A percentile compares a stretch with the other conserved stretches of the same genome.
Evolutionary conservation across 805 yeast species (phyloP).

Genomic region (Ogataea nakhonphanomensis): DNA sequence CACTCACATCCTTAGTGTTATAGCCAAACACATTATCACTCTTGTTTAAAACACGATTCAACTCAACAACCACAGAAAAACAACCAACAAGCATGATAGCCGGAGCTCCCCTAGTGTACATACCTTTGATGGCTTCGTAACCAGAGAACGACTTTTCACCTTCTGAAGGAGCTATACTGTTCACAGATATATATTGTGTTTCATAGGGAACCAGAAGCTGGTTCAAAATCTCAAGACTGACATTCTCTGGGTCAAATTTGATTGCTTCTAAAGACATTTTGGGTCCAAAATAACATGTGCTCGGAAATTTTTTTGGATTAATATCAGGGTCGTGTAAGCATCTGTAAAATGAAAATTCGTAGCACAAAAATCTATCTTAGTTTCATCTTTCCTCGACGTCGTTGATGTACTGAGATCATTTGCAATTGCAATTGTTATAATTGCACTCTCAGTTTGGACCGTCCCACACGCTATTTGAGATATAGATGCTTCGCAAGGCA

Average conservation of each 20-base stretch:
- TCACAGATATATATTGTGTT: constrained; percentile 61
- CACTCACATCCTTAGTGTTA: constrained; percentile 15
- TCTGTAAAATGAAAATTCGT: not conserved
- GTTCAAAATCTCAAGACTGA: constrained; percentile 62
- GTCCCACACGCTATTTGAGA: constrained; percentile 32
- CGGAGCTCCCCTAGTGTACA: constrained; percentile 98
- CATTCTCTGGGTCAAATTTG: constrained; percentile 47
- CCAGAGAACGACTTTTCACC: constrained; percentile 64
- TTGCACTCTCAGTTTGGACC: not conserved
- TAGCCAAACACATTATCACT: constrained; percentile 29
- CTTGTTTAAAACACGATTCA: constrained; percentile 33
- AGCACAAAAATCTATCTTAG: not conserved
- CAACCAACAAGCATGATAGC: constrained; percentile 96
- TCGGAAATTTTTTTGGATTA: not conserved
- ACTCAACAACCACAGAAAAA: constrained; percentile 75
- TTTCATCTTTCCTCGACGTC: not conserved
- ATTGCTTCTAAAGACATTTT: constrained; percentile 58
- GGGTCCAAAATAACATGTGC: not conserved
- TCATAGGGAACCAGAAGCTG: constrained; percentile 81
- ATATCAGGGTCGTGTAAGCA: constrained; percentile 3
- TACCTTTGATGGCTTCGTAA: constrained; percentile 72
- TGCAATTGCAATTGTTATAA: constrained; percentile 2
- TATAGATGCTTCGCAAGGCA: constrained; percentile 21
- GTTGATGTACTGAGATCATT: constrained; percentile 4
- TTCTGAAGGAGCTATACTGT: constrained; percentile 53